Base-by-base conservation (phyloP, 176 grass and related monocot species). In the Ampelocalamus luodianensis region DNA sequence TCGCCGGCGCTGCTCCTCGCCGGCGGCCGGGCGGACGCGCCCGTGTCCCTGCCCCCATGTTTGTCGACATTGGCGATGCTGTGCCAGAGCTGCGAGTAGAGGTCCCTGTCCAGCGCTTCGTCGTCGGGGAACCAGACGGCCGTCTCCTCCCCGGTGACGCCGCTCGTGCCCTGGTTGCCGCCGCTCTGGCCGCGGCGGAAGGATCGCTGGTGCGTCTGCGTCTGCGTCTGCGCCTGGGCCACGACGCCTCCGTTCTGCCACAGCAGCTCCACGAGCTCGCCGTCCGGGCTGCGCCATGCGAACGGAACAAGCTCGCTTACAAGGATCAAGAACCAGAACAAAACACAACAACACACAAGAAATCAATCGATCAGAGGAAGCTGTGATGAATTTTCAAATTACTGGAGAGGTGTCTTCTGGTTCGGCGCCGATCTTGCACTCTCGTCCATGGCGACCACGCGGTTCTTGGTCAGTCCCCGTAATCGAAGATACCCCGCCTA, bases 181-280 rank as follows among this genome's bases (percentile, higher is more conserved):
- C 5, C 65, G 70, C 18, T 83, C 89, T 4, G 65, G 64, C 1
- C 50, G n/a, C 40, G 3, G 42, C 55, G 11, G 79, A 68, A 27
- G 17, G 38, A n/a, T 65, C 64, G 77, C 26, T 66, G 80, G 38
- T 34, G 81, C 27, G 45, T 43, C 73, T 29, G 29, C 27, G 45
- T 43, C 73, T 29, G 29, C 0, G 29, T 1, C 29, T 88, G 85
- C 74, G 77, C 88, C 77, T 95, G 96, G 78, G 81, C 86, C 27
- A 96, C 83, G 37, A 95, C 79, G 12, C 58, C 83, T 5, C 93
- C 91, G 63, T 99, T 85, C 81, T 92, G 90, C 97, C 97, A 99
- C 32, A 99, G 40, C 8, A 99, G 79, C 74, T 99, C 97, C 43
- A 96, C 68, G 10, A 99, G 82, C 70, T 94, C 97, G 63, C 88